Evolutionary conservation across 139 green algal genomes (phyloP).

Genomic region (Ettlia oleoabundans): DNA sequence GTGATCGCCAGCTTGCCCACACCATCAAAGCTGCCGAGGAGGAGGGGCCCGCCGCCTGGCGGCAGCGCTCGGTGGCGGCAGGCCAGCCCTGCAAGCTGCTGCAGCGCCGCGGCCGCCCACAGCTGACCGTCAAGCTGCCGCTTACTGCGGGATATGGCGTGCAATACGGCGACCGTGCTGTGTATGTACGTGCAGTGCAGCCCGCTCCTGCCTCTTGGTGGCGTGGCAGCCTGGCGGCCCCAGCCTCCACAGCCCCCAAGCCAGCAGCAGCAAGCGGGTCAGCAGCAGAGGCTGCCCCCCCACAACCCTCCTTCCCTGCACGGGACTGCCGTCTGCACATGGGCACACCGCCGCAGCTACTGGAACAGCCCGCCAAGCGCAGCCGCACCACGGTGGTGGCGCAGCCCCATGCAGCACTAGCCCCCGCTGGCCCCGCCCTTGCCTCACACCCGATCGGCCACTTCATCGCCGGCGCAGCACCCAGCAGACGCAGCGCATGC

Average conservation of each 20-base stretch:
- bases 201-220: background rate
- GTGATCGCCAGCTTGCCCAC: background rate
- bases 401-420: background rate
- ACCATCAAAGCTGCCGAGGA: background rate
- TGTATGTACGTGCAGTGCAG: background rate
- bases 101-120: background rate
- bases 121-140: background rate
- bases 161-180: background rate
- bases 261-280: background rate
- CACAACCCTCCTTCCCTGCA: no score
- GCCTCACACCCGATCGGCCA: background rate
- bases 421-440: background rate
- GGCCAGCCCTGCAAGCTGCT: background rate
- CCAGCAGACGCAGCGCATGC: background rate
- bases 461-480: background rate
- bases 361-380: background rate
- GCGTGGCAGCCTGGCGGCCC: no score
- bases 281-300: no score
- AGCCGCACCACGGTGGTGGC: background rate
- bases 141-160: background rate
- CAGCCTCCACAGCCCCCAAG: background rate
- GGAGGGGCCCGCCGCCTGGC: constrained; percentile 4
- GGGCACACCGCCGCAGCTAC: background rate
- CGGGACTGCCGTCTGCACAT: background rate
- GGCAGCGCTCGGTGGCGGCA: background rate